Base-by-base conservation (phyloP, 257 asterid species). In the Nyctanthes arbortristis region DNA sequence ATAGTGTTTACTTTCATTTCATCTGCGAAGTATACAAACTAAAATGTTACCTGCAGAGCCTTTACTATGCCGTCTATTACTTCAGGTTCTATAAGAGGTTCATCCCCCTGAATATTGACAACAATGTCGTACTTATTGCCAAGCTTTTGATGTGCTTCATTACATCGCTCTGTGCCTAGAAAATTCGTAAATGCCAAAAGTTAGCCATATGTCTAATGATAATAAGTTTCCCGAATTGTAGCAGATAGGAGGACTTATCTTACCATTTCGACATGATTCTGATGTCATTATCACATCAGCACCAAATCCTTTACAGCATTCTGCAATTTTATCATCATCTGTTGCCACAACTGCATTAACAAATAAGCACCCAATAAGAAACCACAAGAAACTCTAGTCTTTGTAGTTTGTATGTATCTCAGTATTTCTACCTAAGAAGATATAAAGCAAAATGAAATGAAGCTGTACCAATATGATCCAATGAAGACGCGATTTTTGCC, bases 51-150 rank as follows among this genome's bases (percentile, higher is more conserved):
- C 96, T 82, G 95, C 68, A 93, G 75, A 22, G 96, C 92, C 72
- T 76, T 79, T 58, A 93, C 97, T 33, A 90, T 88, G 60, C 96
- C 92, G 69, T 93, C 96, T 30, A 90, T 90, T 40, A 87, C 85
- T 70, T 88, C 97, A 62, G 96, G 97, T 73, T 93, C 98, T 45
- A 93, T 83, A 72, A 93, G 95, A 28, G 98, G 98, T 68, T 93
- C 97, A 75, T 93, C 98, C 16, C 98, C 97, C 74, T 93, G 96
- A 80, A 93, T 93, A 73, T 93, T 93, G 59, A 89, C 96, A 56
- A 90, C 92, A 68, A 89, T 81, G 63, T 93, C 96, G 30, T 89
- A 93, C 72, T 85, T 68, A 75, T 84, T 82, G 7, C 78, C 83
- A 16, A 93, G 81, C 84, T 84, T 93, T 73, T 79, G 78, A 77